Evolutionary conservation across 805 yeast genomes (phyloP), one percentile per base, ranked within the genome.

Genomic region (Teunomyces barrocoloradensis): DNA sequence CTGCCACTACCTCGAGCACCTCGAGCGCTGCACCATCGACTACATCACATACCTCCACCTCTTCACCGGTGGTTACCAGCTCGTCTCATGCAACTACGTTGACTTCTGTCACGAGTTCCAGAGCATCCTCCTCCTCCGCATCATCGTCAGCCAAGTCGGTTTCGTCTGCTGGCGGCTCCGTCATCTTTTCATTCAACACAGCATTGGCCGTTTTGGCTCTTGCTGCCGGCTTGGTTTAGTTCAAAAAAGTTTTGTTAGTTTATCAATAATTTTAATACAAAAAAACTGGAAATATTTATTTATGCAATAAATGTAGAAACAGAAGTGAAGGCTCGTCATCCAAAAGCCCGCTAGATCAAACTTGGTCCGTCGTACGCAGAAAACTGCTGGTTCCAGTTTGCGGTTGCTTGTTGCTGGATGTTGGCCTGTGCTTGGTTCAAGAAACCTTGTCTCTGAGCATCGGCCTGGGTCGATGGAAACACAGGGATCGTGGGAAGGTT

Each of bases 401-500:
- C 23, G 15, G 28, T 46, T 5, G 47, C 45, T 39, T 63, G 68
- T 37, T 58, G 65, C 43, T 68, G 70, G 13, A 72, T 50, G 15
- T 65, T 70, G 20, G 60, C 51, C 25, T 59, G 55, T 5, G 81
- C 80, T 47, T 68, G 66, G 37, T 63, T 57, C 50, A 72, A 56
- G 46, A 55, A 65, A 35, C 57, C 65, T 46, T 69, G 71, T 35
- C 63, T 64, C 45, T 68, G 74, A 15, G 68, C 69, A 28, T 68
- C 74, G 44, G 66, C 68, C 54, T 78, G 80, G 6, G 87, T 82
- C 54, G 82, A 82, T 0, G 88, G 89, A 56, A 84, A 86, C 6
- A 84, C 87, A 2, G 89, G 79, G 3, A 78, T 67, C 0, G 90
- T 85, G 7, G 84, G 84, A 38, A 85, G 62, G 43, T 70, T 69